phyloP scores from a whole-genome alignment of 768 basidiomycete species.

The Saitozyma sp. region DNA sequence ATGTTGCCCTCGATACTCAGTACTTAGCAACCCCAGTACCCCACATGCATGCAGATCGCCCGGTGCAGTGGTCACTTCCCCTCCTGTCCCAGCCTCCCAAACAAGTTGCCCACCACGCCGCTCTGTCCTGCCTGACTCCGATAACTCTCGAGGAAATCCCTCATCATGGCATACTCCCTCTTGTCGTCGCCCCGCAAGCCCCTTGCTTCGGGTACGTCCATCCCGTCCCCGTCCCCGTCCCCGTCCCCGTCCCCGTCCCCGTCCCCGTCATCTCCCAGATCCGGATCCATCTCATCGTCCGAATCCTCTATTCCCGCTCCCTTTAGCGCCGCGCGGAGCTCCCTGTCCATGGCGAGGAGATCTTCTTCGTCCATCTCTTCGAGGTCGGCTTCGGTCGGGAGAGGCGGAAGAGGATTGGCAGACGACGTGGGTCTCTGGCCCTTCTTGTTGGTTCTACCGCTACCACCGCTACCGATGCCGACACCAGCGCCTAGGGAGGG shows the following conservation, averaged over 20 bases:
- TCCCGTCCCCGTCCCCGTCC: constrained; percentile 43
- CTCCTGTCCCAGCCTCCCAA: constrained; percentile 71
- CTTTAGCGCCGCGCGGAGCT: constrained; percentile 67
- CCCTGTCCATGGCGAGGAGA: constrained; percentile 75
- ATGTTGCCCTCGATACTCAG: too few species aligned
- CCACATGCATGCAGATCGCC: too few species aligned
- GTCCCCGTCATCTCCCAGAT: constrained; percentile 46
- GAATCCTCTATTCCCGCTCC: constrained; percentile 56
- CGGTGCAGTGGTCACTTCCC: neutral
- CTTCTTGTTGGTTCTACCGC: constrained; percentile 60
- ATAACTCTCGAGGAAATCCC: constrained; percentile 95
- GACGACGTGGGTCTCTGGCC: constrained; percentile 18
- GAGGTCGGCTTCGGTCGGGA: constrained; percentile 55
- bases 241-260: constrained; percentile 39
- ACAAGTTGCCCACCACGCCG: constrained; percentile 88
- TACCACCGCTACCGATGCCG: constrained; percentile 19
- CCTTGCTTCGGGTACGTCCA: constrained; percentile 12
- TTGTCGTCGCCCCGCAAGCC: constrained; percentile 40
- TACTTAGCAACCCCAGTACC: too few species aligned
- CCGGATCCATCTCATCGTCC: constrained; percentile 61
- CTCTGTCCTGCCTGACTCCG: constrained; percentile 84
- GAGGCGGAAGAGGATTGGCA: constrained; percentile 29
- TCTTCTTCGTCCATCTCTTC: constrained; percentile 70
- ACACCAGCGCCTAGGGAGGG: neutral
- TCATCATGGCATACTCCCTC: constrained; percentile 84